phyloP scores from a whole-genome alignment of 441 rosid species.

The Metrosideros polymorpha region DNA sequence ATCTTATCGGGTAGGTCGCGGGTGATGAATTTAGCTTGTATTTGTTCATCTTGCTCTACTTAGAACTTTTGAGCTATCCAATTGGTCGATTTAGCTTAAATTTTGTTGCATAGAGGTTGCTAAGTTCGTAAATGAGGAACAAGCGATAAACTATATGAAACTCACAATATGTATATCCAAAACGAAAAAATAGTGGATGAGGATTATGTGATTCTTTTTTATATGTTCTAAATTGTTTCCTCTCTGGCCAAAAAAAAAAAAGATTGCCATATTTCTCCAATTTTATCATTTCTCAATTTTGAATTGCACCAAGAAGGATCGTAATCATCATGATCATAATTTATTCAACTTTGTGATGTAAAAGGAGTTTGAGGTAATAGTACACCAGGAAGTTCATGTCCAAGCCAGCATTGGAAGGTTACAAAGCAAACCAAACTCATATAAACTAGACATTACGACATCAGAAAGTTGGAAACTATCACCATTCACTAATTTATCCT shows the following conservation, averaged over 20 bases:
- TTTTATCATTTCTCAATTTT: no score
- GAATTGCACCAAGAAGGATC: background rate
- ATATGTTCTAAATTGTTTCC: no score
- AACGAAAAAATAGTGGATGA: background rate
- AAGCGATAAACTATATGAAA: background rate
- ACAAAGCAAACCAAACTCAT: background rate
- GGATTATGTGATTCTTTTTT: background rate
- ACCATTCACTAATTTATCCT: background rate
- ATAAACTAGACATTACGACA: background rate
- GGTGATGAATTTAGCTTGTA: background rate
- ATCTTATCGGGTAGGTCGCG: fast-evolving
- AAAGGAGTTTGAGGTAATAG: background rate
- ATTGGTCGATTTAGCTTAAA: background rate
- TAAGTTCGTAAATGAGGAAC: background rate
- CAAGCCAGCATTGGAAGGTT: fast-evolving
- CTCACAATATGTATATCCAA: no score
- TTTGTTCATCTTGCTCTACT: background rate
- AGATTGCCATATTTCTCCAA: background rate
- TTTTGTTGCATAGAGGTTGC: background rate
- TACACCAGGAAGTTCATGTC: background rate
- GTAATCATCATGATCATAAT: background rate
- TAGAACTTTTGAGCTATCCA: background rate
- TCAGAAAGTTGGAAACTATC: background rate
- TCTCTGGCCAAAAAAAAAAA: background rate
- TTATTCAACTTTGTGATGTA: background rate